phyloP scores from a whole-genome alignment of 345 rosid genomes.

The Garcia nutans region DNA sequence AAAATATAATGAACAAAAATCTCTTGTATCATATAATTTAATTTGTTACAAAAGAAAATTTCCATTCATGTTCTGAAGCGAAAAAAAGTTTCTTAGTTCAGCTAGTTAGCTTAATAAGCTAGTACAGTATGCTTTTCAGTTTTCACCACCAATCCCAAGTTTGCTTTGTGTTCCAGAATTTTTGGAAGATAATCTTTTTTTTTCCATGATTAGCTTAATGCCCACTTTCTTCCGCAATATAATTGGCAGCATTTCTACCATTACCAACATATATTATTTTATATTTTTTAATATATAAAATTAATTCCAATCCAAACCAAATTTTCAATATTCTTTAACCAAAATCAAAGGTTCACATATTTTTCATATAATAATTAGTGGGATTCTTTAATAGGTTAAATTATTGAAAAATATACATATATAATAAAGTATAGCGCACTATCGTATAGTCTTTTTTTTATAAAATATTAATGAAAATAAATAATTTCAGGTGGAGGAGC shows the following conservation, averaged over 20 bases:
- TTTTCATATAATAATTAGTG: no score
- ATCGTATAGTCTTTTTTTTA: no score
- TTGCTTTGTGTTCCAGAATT: conserved; percentile 5
- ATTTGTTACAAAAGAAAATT: no score
- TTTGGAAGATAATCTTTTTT: conserved; percentile 6
- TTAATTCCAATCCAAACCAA: no score
- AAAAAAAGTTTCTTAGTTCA: no score
- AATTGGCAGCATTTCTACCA: not conserved
- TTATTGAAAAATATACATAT: not conserved
- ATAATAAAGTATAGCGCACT: no score
- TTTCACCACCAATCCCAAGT: not conserved
- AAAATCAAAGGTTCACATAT: no score
- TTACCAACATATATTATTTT: no score
- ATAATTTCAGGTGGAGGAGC: conserved; percentile 52
- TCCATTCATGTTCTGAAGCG: not conserved
- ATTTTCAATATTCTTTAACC: no score
- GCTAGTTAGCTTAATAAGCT: not conserved
- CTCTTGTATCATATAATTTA: not conserved
- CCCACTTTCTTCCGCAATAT: not conserved
- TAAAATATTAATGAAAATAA: not conserved
- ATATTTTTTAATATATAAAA: no score
- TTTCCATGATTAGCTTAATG: not conserved
- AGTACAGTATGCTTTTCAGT: not conserved
- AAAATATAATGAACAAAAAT: no score
- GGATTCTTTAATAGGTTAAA: no score